Percentiles rank a stretch among this genome's conserved stretches.
Conservation (phyloP, 2,329 filamentous ascomycete species). For the Talaromyces piceae region DNA sequence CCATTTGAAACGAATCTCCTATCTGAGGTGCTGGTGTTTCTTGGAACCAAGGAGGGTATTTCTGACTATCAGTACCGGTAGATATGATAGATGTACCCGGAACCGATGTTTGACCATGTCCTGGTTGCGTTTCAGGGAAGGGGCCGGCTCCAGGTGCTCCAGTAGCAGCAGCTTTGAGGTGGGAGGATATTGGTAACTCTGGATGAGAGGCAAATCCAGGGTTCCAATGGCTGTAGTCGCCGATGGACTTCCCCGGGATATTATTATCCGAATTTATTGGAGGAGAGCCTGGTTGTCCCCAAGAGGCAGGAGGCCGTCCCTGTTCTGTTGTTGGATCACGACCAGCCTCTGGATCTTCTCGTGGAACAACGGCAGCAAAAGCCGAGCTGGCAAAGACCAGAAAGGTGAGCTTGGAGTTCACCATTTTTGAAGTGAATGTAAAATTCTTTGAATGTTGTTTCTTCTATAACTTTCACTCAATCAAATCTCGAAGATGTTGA, state of each 20-base stretch:
- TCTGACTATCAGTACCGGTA: background rate
- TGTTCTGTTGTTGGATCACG: background rate
- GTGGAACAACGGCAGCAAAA: slow-evolving; percentile 5
- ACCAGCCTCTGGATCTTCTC: slow-evolving; percentile 4
- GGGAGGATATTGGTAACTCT: background rate
- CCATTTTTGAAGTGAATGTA: slow-evolving; percentile 3
- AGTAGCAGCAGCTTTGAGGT: background rate
- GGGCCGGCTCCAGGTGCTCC: background rate
- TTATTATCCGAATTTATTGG: background rate
- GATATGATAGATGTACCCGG: background rate
- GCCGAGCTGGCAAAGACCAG: slow-evolving; percentile 7
- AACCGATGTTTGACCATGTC: background rate
- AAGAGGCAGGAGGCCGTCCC: background rate
- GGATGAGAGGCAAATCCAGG: background rate
- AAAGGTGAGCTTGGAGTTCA: slow-evolving; percentile 7
- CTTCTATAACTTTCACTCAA: too few relatives aligned
- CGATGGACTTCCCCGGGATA: too few relatives aligned
- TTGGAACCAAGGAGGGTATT: background rate
- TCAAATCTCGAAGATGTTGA: too few relatives aligned
- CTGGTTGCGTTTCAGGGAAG: background rate
- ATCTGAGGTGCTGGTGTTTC: background rate
- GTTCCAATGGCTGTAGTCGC: too few relatives aligned
- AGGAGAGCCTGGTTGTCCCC: background rate
- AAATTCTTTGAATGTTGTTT: too few relatives aligned
- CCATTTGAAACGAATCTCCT: background rate